Percentiles rank a stretch among this genome's conserved stretches.
Evolutionary conservation across 179 eudicot genomes (phyloP).

Genomic region (Actinidia polygama): DNA sequence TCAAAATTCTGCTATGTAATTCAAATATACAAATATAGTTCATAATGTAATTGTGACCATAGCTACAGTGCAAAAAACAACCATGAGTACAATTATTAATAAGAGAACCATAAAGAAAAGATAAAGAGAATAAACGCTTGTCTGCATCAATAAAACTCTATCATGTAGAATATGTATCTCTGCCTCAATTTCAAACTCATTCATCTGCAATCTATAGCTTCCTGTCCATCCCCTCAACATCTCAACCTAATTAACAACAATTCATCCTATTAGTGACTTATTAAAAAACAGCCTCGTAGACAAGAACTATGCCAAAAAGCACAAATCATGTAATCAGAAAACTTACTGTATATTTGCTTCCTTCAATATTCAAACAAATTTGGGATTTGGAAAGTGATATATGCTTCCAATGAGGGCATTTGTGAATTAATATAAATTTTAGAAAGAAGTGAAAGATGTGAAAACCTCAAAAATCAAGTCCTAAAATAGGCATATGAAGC

Average conservation of each 20-base stretch:
- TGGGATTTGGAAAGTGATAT: conserved; percentile 94
- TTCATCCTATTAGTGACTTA: conserved; percentile 1
- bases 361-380: conserved; percentile 95
- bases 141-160: conserved; percentile 99
- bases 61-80: not conserved
- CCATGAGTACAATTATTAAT: not conserved
- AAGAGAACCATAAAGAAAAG: not conserved
- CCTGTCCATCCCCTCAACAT: conserved; percentile 98
- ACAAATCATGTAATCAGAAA: conserved; percentile 4
- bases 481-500: conserved; percentile 1
- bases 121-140: conserved; percentile 33
- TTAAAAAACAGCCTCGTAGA: not conserved
- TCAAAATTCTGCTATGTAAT: not conserved
- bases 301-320: not conserved
- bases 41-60: not conserved
- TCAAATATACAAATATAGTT: not conserved
- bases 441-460: not conserved
- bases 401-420: conserved; percentile 68
- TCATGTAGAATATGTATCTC: conserved; percentile 98
- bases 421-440: not conserved
- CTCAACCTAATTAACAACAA: conserved; percentile 58
- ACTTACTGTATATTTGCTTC: conserved; percentile 97
- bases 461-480: not conserved
- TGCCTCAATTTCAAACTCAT: conserved; percentile 89
- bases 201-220: conserved; percentile 90